These are phyloP conservation scores for Wickerhamiella nectarea DNA, from an alignment of 805 yeast genomes.

Conservation along the genomic window DNA sequence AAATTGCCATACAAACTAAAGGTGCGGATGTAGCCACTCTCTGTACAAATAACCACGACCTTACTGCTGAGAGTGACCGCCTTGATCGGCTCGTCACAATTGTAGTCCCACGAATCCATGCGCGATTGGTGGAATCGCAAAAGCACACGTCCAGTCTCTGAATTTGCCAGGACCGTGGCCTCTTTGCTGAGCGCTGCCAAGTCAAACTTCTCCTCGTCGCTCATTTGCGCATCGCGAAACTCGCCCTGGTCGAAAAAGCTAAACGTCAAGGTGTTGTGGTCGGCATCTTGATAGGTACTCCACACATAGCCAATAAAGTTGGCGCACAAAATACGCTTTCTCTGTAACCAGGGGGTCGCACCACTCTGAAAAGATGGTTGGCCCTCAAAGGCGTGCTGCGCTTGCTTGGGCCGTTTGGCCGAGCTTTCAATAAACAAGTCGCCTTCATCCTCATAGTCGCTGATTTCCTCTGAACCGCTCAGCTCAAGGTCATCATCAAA, in stretches of 20 bases:
- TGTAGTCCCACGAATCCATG: conserved; percentile 53
- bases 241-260: conserved; percentile 69
- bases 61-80: conserved; percentile 53
- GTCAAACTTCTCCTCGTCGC: conserved; percentile 58
- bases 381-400: not conserved
- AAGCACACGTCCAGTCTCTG: conserved; percentile 32
- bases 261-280: conserved; percentile 62
- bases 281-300: conserved; percentile 48
- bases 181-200: conserved; percentile 56
- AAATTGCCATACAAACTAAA: conserved; percentile 67
- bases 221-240: conserved; percentile 73
- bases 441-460: not conserved
- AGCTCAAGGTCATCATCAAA: not conserved
- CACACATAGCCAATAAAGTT: conserved; percentile 71
- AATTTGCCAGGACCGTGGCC: conserved; percentile 51
- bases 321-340: conserved; percentile 67
- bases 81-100: conserved; percentile 45
- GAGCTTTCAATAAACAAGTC: not conserved
- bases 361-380: conserved; percentile 66
- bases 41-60: conserved; percentile 55
- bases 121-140: conserved; percentile 58
- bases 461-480: conserved; percentile 29
- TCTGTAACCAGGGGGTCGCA: conserved; percentile 64
- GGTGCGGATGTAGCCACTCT: conserved; percentile 56
- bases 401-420: conserved; percentile 1